These are phyloP conservation scores for Blumeriella jaapii DNA, from an alignment of 2,329 filamentous ascomycete species.

Conservation along the genomic window DNA sequence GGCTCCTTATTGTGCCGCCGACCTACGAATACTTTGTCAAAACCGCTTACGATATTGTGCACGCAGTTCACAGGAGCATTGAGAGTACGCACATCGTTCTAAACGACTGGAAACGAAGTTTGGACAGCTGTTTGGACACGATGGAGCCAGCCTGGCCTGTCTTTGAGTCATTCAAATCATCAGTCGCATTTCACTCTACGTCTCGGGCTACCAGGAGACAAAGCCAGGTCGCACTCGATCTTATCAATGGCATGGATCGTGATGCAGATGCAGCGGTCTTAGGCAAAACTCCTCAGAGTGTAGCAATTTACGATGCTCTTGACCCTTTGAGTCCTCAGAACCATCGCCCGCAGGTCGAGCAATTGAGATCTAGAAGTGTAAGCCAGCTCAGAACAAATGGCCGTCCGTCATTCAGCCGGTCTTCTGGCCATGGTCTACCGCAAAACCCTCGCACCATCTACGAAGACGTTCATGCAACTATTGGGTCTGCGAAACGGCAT, in stretches of 20 bases:
- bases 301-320: constrained; percentile 14
- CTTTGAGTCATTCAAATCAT: constrained; percentile 19
- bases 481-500: constrained; percentile 8
- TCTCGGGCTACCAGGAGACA: constrained; percentile 13
- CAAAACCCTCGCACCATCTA: constrained; percentile 16
- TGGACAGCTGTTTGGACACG: constrained; percentile 20
- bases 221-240: constrained; percentile 23
- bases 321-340: constrained; percentile 17
- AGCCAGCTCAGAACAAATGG: constrained; percentile 4
- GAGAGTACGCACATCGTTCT: constrained; percentile 22
- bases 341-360: constrained; percentile 6
- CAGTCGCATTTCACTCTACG: constrained; percentile 10
- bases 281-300: constrained; percentile 19
- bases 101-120: constrained; percentile 23
- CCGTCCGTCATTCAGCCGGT: constrained; percentile 12
- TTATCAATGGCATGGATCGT: constrained; percentile 19
- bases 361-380: background rate
- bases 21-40: constrained; percentile 32
- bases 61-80: constrained; percentile 22
- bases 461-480: constrained; percentile 13
- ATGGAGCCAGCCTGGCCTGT: constrained; percentile 23
- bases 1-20: constrained; percentile 29
- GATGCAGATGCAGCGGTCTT: constrained; percentile 16
- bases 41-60: constrained; percentile 26
- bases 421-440: constrained; percentile 13